These are phyloP conservation scores for Brassica carinata DNA, from an alignment of 345 rosid genomes.

Conservation along the genomic window DNA sequence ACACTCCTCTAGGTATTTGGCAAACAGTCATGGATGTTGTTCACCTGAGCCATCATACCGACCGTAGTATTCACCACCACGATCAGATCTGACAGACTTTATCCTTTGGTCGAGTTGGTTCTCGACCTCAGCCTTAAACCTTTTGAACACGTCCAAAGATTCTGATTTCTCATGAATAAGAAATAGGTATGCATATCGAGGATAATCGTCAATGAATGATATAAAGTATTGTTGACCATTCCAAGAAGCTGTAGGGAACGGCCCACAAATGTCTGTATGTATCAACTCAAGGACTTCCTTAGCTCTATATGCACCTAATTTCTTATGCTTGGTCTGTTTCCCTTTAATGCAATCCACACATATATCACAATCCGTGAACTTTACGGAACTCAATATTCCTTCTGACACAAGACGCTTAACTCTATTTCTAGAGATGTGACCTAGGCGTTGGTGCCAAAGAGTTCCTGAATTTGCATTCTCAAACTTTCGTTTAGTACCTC, in stretches of 20 bases:
- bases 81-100: background rate
- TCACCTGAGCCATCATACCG: background rate
- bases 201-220: background rate
- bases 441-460: background rate
- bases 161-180: background rate
- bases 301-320: background rate
- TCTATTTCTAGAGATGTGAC: constrained; percentile 1
- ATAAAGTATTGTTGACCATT: constrained; percentile 4
- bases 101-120: background rate
- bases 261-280: background rate
- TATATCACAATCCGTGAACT: background rate
- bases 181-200: background rate
- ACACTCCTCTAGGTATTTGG: no score
- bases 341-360: constrained; percentile 8
- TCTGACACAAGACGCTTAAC: background rate
- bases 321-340: background rate
- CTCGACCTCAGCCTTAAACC: background rate
- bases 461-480: background rate
- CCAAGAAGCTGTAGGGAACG: background rate
- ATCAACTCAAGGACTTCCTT: background rate
- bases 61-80: background rate
- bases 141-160: background rate
- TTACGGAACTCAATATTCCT: background rate
- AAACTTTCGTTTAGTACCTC: background rate
- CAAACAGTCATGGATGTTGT: background rate